These are phyloP conservation scores for Stachybotrys chlorohalonatus DNA, from an alignment of 2,329 filamentous ascomycete genomes.

Conservation along the genomic window DNA sequence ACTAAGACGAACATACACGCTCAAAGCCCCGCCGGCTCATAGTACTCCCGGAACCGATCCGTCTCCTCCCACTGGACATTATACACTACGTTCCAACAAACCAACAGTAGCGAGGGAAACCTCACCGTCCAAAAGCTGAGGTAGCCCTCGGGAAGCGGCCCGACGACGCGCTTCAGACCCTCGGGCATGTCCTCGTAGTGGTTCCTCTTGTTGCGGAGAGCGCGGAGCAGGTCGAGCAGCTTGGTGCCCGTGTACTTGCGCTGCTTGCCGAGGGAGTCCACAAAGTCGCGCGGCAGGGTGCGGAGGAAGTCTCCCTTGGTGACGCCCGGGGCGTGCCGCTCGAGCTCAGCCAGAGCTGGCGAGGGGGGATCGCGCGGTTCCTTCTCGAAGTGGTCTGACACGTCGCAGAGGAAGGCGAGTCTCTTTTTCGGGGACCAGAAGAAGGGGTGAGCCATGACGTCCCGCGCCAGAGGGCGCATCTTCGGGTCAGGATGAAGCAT, in stretches of 20 bases:
- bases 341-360: conserved; percentile 50
- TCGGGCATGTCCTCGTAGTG: conserved; percentile 96
- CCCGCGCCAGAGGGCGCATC: conserved; percentile 58
- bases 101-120: conserved; percentile 71
- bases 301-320: conserved; percentile 70
- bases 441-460: conserved; percentile 88
- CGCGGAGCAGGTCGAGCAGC: conserved; percentile 79
- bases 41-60: conserved; percentile 66
- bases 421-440: conserved; percentile 91
- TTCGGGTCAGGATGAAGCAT: conserved; percentile 59
- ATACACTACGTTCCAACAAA: conserved; percentile 67
- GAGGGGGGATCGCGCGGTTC: conserved; percentile 80
- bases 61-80: conserved; percentile 54
- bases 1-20: no score
- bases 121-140: conserved; percentile 71
- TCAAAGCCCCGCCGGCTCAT: conserved; percentile 35
- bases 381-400: conserved; percentile 93
- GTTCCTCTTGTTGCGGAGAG: conserved; percentile 90
- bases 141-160: conserved; percentile 70
- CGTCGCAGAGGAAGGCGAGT: conserved; percentile 87
- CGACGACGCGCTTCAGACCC: conserved; percentile 59
- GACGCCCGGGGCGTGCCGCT: conserved; percentile 40
- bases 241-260: conserved; percentile 83
- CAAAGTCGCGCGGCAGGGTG: conserved; percentile 68
- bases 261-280: conserved; percentile 86